Conservation (phyloP, 2,329 filamentous ascomycete species). For the Aspergillus oerlinghausenensis region DNA sequence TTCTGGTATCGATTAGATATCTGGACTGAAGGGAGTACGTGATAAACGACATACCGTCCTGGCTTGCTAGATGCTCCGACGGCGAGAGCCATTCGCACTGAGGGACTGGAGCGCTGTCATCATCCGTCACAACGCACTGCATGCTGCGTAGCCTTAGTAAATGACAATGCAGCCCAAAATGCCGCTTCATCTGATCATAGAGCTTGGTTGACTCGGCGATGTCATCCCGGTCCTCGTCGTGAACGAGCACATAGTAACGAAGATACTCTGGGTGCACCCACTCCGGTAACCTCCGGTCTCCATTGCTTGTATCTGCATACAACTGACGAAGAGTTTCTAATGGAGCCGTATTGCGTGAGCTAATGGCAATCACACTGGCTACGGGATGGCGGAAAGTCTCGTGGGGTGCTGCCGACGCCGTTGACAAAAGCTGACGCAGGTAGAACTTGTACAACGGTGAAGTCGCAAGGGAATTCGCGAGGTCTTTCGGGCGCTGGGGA, state of each 20-base stretch:
- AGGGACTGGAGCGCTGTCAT: conserved; percentile 79
- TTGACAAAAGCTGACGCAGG: conserved; percentile 75
- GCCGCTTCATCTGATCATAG: conserved; percentile 99
- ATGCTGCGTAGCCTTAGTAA: conserved; percentile 78
- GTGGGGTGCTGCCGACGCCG: conserved; percentile 71
- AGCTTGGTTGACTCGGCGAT: conserved; percentile 82
- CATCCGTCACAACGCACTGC: conserved; percentile 82
- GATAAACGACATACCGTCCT: conserved; percentile 46
- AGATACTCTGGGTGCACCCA: conserved; percentile 93
- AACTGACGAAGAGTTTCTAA: conserved; percentile 82
- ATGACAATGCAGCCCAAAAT: conserved; percentile 93
- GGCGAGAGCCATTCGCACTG: conserved; percentile 86
- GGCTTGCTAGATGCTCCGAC: conserved; percentile 70
- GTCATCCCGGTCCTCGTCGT: conserved; percentile 93
- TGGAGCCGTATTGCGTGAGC: conserved; percentile 75
- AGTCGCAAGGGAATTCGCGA: conserved; percentile 38
- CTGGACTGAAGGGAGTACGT: background rate
- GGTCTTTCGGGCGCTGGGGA: conserved; percentile 26
- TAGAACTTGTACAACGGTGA: conserved; percentile 85
- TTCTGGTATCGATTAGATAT: conserved; percentile 21
- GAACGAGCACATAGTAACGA: conserved; percentile 91
- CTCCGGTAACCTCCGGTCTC: conserved; percentile 65
- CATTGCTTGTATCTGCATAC: conserved; percentile 79
- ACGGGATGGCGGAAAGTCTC: conserved; percentile 95
- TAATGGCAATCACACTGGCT: conserved; percentile 90